Evolutionary conservation across 148 eudicot genomes (phyloP).

Genomic region (Rhododendron vialii): DNA sequence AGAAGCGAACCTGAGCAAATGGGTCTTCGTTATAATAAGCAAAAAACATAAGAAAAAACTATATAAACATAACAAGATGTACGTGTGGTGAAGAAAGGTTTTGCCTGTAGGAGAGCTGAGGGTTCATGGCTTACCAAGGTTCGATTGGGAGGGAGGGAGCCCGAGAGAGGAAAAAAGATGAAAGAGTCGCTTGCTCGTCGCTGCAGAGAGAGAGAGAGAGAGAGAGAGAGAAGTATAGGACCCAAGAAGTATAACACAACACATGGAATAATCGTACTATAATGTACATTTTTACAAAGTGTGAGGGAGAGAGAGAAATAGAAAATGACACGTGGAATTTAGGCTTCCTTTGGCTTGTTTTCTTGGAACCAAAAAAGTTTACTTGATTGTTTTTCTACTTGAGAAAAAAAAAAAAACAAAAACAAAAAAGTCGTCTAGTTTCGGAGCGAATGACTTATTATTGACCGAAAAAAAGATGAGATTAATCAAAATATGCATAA

Average conservation of each 20-base stretch:
- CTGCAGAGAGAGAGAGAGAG: slow-evolving; percentile 9
- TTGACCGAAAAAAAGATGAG: too few species aligned
- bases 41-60: background rate
- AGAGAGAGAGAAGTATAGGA: background rate
- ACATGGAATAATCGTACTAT: too few species aligned
- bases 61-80: background rate
- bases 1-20: slow-evolving; percentile 15
- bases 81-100: background rate
- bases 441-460: too few species aligned
- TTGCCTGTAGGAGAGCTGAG: background rate
- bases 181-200: slow-evolving; percentile 11
- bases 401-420: too few species aligned
- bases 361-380: too few species aligned
- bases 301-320: background rate
- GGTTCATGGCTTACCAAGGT: slow-evolving; percentile 4
- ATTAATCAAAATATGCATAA: too few species aligned
- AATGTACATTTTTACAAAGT: too few species aligned
- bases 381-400: too few species aligned
- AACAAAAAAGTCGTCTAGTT: too few species aligned
- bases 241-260: background rate
- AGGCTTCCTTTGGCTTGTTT: background rate
- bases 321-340: slow-evolving; percentile 6
- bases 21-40: slow-evolving; percentile 19
- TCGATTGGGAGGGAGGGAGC: slow-evolving; percentile 5
- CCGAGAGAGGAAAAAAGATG: slow-evolving; percentile 1